Percentiles rank a stretch among this genome's conserved stretches.
These are phyloP conservation scores for rapeseed (Brassica napus) DNA, from an alignment of 345 rosid species.

Conservation along the genomic window DNA sequence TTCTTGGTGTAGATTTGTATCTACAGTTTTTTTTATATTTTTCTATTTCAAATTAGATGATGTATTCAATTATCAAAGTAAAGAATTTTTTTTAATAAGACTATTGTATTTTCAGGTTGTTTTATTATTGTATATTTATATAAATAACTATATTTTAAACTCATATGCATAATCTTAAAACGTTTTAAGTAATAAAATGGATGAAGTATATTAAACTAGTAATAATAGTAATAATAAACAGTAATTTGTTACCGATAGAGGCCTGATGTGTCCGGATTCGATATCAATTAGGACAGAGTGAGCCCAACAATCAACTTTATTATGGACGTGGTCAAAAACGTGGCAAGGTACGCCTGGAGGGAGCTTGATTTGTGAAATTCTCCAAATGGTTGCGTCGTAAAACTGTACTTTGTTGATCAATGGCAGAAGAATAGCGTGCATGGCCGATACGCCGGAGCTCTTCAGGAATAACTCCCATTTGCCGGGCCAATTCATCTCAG, in stretches of 20 bases:
- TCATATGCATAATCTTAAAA: background rate
- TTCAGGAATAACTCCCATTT: slow-evolving; percentile 54
- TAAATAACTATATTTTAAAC: background rate
- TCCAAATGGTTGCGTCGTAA: slow-evolving; percentile 78
- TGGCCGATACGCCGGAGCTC: slow-evolving; percentile 79
- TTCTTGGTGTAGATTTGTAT: too few species aligned
- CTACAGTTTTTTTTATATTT: background rate
- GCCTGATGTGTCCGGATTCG: slow-evolving; percentile 40
- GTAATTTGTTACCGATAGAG: slow-evolving; percentile 51
- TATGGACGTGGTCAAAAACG: slow-evolving; percentile 16
- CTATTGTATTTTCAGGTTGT: background rate
- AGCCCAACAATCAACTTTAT: slow-evolving; percentile 57
- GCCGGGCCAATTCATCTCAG: slow-evolving; percentile 45
- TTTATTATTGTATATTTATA: background rate
- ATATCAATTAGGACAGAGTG: slow-evolving; percentile 67
- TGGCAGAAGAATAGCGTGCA: slow-evolving; percentile 76
- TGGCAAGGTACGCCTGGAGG: slow-evolving; percentile 52
- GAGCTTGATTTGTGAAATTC: slow-evolving; percentile 47
- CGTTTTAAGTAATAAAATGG: background rate
- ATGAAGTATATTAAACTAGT: background rate
- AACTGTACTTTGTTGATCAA: slow-evolving; percentile 54
- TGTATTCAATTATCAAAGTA: background rate
- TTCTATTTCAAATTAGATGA: background rate
- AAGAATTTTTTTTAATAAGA: background rate
- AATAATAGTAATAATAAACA: background rate